These are phyloP conservation scores for Polytrichum commune DNA, from an alignment of 225 moss, liverwort and hornwort species.

Conservation along the genomic window DNA sequence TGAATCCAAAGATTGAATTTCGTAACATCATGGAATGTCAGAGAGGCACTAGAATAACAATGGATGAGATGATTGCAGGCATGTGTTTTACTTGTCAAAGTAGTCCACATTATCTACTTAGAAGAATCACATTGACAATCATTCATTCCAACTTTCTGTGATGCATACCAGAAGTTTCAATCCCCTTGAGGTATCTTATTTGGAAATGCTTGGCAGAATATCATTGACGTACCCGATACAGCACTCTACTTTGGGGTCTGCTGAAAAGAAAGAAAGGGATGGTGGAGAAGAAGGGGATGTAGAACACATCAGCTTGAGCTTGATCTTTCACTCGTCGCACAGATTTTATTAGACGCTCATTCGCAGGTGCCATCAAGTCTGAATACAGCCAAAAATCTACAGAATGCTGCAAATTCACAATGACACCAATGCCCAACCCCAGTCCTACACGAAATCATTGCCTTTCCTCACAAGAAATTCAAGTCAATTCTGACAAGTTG, in stretches of 20 bases:
- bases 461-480: not conserved
- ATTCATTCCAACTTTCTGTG: too few species aligned
- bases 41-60: too few species aligned
- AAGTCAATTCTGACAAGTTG: constrained; percentile 8
- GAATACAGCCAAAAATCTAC: constrained; percentile 43
- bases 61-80: too few species aligned
- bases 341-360: constrained; percentile 25
- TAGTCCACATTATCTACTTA: too few species aligned
- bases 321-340: constrained; percentile 35
- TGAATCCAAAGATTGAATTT: too few species aligned
- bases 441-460: not conserved
- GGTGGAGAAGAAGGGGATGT: constrained; percentile 56
- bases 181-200: too few species aligned
- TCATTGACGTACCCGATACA: constrained; percentile 41
- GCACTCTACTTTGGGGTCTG: constrained; percentile 39
- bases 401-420: constrained; percentile 43
- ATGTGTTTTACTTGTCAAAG: too few species aligned
- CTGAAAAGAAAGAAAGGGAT: constrained; percentile 59
- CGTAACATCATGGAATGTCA: too few species aligned
- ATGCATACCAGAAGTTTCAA: too few species aligned
- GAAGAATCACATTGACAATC: too few species aligned
- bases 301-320: constrained; percentile 49
- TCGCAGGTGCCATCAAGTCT: constrained; percentile 45
- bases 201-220: too few species aligned
- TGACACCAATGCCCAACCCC: not conserved